phyloP scores from a whole-genome alignment of 192 early-diverging fungal genomes.

The Gamsiella multidivaricata region DNA sequence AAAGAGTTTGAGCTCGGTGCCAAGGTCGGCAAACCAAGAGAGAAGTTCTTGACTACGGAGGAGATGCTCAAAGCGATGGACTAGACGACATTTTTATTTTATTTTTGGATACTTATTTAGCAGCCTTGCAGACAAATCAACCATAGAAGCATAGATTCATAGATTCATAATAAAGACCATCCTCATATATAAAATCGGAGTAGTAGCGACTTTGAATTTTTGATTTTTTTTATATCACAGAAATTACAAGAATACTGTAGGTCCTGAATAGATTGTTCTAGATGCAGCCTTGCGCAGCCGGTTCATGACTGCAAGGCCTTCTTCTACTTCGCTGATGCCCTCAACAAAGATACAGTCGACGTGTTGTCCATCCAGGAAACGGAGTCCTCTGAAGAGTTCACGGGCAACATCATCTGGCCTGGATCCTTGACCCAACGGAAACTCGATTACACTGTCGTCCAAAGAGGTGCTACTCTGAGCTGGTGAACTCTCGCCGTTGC shows the following conservation, averaged over 20 bases:
- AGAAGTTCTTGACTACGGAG: conserved; percentile 75
- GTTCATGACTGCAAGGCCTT: conserved; percentile 98
- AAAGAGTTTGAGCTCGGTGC: conserved; percentile 75
- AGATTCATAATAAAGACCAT: too few relatives aligned
- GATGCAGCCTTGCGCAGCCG: conserved; percentile 90
- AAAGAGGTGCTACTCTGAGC: conserved; percentile 18
- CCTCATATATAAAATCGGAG: neutral
- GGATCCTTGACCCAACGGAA: conserved; percentile 64
- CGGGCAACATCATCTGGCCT: conserved; percentile 75
- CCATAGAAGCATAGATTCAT: too few relatives aligned
- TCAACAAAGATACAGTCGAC: conserved; percentile 88
- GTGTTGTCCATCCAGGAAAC: conserved; percentile 76
- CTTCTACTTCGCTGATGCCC: conserved; percentile 86
- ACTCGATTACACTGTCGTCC: conserved; percentile 51
- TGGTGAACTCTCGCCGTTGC: neutral
- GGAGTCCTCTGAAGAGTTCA: conserved; percentile 82
- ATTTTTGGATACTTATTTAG: too few relatives aligned
- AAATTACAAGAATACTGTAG: conserved; percentile 21
- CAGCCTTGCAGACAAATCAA: neutral
- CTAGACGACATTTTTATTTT: too few relatives aligned
- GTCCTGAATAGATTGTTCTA: conserved; percentile 51
- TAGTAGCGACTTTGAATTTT: neutral
- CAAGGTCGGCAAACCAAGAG: conserved; percentile 79
- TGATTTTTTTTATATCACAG: neutral
- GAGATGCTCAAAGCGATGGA: conserved; percentile 68